Evolutionary conservation across 2,329 filamentous ascomycete species (phyloP).

Genomic region (Colletotrichum lentis): DNA sequence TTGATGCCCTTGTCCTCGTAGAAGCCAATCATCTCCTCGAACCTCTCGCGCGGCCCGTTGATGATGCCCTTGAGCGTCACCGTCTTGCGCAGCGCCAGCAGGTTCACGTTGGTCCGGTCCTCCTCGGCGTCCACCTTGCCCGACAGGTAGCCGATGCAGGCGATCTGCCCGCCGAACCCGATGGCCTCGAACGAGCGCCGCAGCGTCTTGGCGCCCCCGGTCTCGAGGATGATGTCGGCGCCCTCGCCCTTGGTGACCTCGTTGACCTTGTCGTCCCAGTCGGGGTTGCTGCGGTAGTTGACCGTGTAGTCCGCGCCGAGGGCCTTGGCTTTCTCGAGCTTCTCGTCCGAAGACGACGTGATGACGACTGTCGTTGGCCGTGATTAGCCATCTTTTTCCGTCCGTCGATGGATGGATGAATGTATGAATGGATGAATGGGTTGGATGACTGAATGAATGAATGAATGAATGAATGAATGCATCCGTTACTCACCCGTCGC

Average conservation of each 20-base stretch:
- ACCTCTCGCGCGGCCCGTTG: constrained; percentile 64
- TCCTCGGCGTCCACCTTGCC: constrained; percentile 63
- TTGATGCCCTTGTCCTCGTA: constrained; percentile 55
- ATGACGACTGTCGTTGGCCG: constrained; percentile 56
- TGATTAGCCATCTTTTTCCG: constrained; percentile 42
- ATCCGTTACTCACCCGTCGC: constrained; percentile 51
- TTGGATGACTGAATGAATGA: too few relatives aligned
- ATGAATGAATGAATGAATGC: too few relatives aligned
- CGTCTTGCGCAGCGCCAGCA: constrained; percentile 58
- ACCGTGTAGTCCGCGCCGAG: constrained; percentile 62
- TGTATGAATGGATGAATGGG: too few relatives aligned
- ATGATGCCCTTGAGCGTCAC: constrained; percentile 63
- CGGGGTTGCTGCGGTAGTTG: constrained; percentile 62
- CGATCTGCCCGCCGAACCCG: constrained; percentile 63
- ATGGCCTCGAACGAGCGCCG: constrained; percentile 61
- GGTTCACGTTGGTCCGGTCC: constrained; percentile 67
- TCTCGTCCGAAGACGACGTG: constrained; percentile 63
- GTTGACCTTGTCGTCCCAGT: constrained; percentile 61
- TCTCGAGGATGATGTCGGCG: constrained; percentile 65
- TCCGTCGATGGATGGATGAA: too few relatives aligned
- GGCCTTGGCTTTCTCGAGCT: constrained; percentile 55
- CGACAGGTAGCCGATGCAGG: constrained; percentile 59
- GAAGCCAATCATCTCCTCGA: constrained; percentile 62
- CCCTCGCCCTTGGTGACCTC: constrained; percentile 55
- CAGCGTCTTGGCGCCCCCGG: constrained; percentile 61